Percentiles rank a stretch among this genome's conserved stretches.
Conservation (phyloP, 768 basidiomycete species). For the Lentinula sp. region DNA sequence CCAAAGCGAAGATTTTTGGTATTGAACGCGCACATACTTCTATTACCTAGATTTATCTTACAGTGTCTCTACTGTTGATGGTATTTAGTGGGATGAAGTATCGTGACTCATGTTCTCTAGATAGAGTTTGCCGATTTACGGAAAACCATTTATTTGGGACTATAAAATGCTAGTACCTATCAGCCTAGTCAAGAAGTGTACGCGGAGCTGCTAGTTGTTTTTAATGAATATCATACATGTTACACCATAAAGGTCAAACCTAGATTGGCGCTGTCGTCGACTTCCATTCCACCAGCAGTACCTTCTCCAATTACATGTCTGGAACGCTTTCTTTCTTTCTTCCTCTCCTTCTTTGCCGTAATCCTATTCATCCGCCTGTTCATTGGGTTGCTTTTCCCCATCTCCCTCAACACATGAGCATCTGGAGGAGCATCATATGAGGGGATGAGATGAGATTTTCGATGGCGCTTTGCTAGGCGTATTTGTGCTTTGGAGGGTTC, state of each 20-base stretch:
- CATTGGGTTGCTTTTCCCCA: slow-evolving; percentile 55
- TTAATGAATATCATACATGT: background rate
- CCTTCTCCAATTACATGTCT: slow-evolving; percentile 23
- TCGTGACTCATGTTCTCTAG: too few species aligned
- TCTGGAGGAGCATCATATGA: slow-evolving; percentile 48
- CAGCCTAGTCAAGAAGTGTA: background rate
- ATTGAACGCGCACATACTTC: background rate
- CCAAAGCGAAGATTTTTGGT: slow-evolving; percentile 4
- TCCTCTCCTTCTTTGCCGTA: slow-evolving; percentile 59
- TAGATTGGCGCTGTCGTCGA: slow-evolving; percentile 30
- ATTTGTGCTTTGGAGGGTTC: background rate
- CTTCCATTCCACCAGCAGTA: slow-evolving; percentile 32
- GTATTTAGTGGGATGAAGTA: too few species aligned
- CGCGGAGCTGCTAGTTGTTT: too few species aligned
- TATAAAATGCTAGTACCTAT: too few species aligned
- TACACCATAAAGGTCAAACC: slow-evolving; percentile 44
- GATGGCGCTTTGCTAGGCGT: slow-evolving; percentile 52
- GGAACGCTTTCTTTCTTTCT: slow-evolving; percentile 51
- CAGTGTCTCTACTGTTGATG: too few species aligned
- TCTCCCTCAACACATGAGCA: slow-evolving; percentile 34
- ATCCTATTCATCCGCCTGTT: slow-evolving; percentile 54
- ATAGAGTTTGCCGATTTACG: too few species aligned
- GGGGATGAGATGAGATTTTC: slow-evolving; percentile 49
- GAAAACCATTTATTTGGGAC: too few species aligned
- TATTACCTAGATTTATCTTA: background rate